Conservation (phyloP, 163 green algal species). For the Trebouxia gelatinosa region DNA sequence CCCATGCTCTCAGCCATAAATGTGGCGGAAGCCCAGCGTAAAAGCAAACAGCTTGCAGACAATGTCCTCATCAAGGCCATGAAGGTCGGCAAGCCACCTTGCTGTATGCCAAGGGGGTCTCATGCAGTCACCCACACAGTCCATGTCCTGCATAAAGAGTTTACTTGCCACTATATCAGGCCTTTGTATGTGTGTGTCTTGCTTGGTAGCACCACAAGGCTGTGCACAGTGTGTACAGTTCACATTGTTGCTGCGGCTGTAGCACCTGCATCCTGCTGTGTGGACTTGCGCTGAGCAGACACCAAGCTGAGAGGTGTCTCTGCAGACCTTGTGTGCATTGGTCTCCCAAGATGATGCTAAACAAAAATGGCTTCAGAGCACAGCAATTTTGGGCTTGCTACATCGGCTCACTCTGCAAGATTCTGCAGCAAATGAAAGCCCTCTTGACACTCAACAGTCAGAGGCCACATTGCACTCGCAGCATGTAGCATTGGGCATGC, state of each 20-base stretch:
- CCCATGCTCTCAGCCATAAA: neutral
- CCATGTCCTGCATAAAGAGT: too few relatives aligned
- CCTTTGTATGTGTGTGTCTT: too few relatives aligned
- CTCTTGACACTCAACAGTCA: constrained; percentile 13
- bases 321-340: constrained; percentile 66
- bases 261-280: too few relatives aligned
- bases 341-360: constrained; percentile 55
- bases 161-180: too few relatives aligned
- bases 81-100: neutral
- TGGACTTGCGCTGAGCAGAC: too few relatives aligned
- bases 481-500: constrained; percentile 13
- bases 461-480: neutral
- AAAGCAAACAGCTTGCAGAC: constrained; percentile 21
- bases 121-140: too few relatives aligned
- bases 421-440: constrained; percentile 40
- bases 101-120: too few relatives aligned
- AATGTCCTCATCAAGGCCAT: constrained; percentile 16
- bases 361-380: constrained; percentile 61
- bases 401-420: constrained; percentile 52
- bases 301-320: too few relatives aligned
- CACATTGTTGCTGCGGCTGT: too few relatives aligned
- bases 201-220: too few relatives aligned
- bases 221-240: too few relatives aligned
- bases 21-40: neutral
- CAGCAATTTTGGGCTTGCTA: constrained; percentile 65